phyloP scores from a whole-genome alignment of 2,329 filamentous ascomycete species.

The Rhynchosporium secalis region DNA sequence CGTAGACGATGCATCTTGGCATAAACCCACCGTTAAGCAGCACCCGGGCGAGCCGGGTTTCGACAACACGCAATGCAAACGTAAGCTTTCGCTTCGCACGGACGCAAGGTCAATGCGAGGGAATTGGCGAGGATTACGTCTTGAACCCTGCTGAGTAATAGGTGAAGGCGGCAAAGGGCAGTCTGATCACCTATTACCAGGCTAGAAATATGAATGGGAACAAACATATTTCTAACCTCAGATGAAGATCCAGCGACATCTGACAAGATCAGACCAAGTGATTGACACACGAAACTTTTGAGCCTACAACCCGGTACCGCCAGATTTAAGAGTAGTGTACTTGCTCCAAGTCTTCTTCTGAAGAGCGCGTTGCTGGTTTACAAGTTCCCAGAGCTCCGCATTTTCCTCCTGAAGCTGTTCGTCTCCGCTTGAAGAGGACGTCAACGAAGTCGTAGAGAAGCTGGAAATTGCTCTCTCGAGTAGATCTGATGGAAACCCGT shows the following conservation, averaged over 20 bases:
- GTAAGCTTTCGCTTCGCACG: conserved; percentile 31
- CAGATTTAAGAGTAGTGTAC: conserved; percentile 36
- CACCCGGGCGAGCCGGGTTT: conserved; percentile 18
- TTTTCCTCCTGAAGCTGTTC: conserved; percentile 44
- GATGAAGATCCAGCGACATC: neutral
- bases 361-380: conserved; percentile 46
- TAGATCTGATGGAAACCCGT: conserved; percentile 40
- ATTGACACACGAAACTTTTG: neutral
- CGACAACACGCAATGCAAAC: conserved; percentile 7
- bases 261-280: neutral
- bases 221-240: neutral
- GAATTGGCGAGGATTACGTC: conserved; percentile 16
- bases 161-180: neutral
- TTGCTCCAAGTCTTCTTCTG: conserved; percentile 44
- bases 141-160: neutral
- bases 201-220: neutral
- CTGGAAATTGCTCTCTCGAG: conserved; percentile 53
- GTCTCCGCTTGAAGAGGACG: conserved; percentile 41
- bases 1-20: conserved; percentile 19
- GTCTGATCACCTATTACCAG: neutral
- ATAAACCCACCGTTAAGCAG: conserved; percentile 18
- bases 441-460: conserved; percentile 40
- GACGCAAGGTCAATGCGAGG: conserved; percentile 20
- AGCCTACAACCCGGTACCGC: conserved; percentile 4
- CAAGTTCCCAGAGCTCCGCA: conserved; percentile 47